A percentile compares a stretch with the other conserved stretches of the same genome.
Evolutionary conservation across 345 rosid species (phyloP).

Genomic region (Gossypium longicalyx): DNA sequence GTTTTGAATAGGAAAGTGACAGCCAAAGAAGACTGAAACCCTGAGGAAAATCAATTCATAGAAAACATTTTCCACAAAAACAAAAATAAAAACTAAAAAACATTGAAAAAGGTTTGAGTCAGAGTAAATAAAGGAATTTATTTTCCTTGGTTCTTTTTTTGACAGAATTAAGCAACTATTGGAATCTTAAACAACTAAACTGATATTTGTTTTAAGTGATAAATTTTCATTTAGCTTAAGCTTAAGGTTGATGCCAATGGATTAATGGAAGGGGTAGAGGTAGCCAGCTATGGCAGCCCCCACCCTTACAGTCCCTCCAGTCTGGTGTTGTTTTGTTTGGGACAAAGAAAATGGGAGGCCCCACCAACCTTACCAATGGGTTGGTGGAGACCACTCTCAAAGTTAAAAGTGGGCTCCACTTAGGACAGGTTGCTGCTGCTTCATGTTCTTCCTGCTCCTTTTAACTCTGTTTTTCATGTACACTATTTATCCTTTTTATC

Average conservation of each 20-base stretch:
- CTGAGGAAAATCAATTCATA: neutral
- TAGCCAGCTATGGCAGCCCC: neutral
- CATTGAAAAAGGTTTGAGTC: conserved; percentile 19
- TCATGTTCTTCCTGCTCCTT: conserved; percentile 20
- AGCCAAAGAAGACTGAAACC: conserved; percentile 23
- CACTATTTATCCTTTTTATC: neutral
- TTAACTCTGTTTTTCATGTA: neutral
- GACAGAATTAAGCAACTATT: conserved; percentile 15
- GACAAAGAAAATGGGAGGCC: conserved; percentile 23
- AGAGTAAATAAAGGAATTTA: conserved; percentile 24
- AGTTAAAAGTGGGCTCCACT: conserved; percentile 28
- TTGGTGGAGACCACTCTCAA: conserved; percentile 38
- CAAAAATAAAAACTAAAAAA: too few species aligned
- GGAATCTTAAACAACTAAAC: neutral
- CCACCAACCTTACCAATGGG: conserved; percentile 25
- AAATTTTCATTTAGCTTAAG: neutral
- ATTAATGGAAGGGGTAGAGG: neutral
- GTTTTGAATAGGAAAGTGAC: conserved; percentile 28
- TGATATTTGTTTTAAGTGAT: neutral
- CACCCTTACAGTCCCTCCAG: neutral
- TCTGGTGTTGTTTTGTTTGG: neutral
- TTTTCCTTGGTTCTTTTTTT: neutral
- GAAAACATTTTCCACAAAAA: neutral
- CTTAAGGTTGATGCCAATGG: neutral
- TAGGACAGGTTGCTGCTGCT: neutral